Base-by-base conservation (phyloP, 139 green algal genomes). In the Parachlorella kessleri region DNA sequence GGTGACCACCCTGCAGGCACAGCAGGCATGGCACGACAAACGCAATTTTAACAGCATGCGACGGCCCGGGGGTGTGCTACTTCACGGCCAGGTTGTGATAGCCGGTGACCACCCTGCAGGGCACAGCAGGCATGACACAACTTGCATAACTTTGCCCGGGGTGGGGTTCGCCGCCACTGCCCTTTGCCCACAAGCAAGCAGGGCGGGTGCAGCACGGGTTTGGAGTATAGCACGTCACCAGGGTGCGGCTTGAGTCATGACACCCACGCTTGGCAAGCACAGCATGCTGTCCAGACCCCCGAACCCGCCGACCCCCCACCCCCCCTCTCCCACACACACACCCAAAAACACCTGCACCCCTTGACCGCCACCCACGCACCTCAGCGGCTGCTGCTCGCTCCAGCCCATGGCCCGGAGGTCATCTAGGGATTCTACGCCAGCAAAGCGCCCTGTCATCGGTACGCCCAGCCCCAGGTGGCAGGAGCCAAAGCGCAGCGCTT, bases 391-490 rank as follows among this genome's bases (percentile, higher is more conserved):
- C 55, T 91, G 84, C 37, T 87, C 87, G 1, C 84, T 93, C 95
- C 95, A 98, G 55, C 86, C 82, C 95, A 98, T 98, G 48, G 66
- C 76, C 23, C 83, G 73, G 68, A 97, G 85, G 18, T 95, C 84
- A 3, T 97, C 88, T 26, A 99, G 82, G 2, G 42, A 91, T 76
- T 88, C 79, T 23, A 99, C 72, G 55, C 86, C 65, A 1, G 88
- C 86, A 67, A 90, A 97, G 23, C 77, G 78, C 18, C 94, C 94
- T 26, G 81, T 73, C 72, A 87, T 96, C 66, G 96, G 96, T 3
- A 99, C 84, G 4, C 94, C 97, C 73, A 99, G 88, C 1, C 87
- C 94, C 67, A 99, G 88, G 90, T 99, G 93, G 87, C 97, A 99
- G 54, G 94, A 78, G 8, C 96, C 96, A 84, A 98, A 99, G 78